Base-by-base conservation (phyloP, 2,329 filamentous ascomycete genomes). In the Xylaria multiplex region DNA sequence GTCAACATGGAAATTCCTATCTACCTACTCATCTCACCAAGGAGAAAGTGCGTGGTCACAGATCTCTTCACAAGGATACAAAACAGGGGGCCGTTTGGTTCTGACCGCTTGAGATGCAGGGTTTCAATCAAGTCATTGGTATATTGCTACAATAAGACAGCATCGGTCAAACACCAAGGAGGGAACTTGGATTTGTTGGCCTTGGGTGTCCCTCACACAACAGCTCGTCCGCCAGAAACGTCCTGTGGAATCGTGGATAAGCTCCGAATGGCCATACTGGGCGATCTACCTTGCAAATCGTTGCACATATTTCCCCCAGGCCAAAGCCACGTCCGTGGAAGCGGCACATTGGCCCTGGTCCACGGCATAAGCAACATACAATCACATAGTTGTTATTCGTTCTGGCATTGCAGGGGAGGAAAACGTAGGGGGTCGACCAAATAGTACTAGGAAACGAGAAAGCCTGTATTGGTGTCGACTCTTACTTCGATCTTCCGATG, bases 331-430 rank as follows among this genome's bases (percentile, higher is more conserved):
- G 16, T 52, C 55, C 45, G 32, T 59, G 40, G 40, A 61, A 30
- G 30, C 32, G 35, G 30, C 57, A 42, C 54, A 24, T 48, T 50
- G 43, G 37, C 55, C 49, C 53, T 65, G 57, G 45, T 69, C 52
- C 60, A 66, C 59, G 22, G 58, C 62, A 65, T 52, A 8, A 42
- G 43, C 45, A 8, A 52, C 54, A 46, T 27, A 32, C 32, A n/a
- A 54, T 63, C 54, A 32, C 22, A 56, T 55, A 16, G 48, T 19
- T 27, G 53, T 54, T 24, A 68, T 68, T 68, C 52, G 55, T 56
- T 46, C 14, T 19, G 27, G 35, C 40, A 11, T 42, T 46, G 32
- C 24, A 54, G 57, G 59, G 53, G 27, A 5, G 27, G 5, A 27
- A 64, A 56, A 43, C 52, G 54, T 55, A 45, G 60, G 35, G 22